phyloP scores from a whole-genome alignment of 345 rosid genomes.

The Eucalyptus victrix region DNA sequence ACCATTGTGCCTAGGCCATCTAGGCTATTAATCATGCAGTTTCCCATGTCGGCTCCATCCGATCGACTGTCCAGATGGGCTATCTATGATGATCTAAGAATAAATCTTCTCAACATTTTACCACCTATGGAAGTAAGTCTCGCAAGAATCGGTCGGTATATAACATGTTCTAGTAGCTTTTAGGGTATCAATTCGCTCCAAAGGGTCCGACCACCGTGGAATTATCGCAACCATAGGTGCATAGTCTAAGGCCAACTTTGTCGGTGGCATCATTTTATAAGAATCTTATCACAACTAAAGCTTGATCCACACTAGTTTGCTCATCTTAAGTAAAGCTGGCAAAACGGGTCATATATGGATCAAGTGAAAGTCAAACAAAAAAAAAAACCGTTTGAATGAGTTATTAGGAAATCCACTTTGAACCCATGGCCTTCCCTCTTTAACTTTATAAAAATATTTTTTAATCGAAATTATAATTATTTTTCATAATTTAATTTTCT shows the following conservation, averaged over 20 bases:
- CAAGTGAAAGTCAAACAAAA: no score
- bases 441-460: no score
- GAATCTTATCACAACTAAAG: not conserved
- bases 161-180: not conserved
- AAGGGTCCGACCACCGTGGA: not conserved
- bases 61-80: not conserved
- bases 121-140: not conserved
- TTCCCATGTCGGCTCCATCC: not conserved
- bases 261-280: not conserved
- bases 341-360: no score
- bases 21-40: not conserved
- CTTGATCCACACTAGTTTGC: not conserved
- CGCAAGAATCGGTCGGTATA: not conserved
- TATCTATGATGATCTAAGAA: not conserved
- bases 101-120: not conserved
- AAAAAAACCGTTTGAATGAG: no score
- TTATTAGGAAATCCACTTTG: no score
- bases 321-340: not conserved
- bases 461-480: no score
- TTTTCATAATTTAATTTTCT: no score
- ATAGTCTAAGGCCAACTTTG: not conserved
- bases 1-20: not conserved
- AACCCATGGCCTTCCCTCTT: no score
- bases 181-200: not conserved
- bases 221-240: not conserved